These are phyloP conservation scores for Penicillium occitanis DNA, from an alignment of 2,329 filamentous ascomycete species.

Conservation along the genomic window DNA sequence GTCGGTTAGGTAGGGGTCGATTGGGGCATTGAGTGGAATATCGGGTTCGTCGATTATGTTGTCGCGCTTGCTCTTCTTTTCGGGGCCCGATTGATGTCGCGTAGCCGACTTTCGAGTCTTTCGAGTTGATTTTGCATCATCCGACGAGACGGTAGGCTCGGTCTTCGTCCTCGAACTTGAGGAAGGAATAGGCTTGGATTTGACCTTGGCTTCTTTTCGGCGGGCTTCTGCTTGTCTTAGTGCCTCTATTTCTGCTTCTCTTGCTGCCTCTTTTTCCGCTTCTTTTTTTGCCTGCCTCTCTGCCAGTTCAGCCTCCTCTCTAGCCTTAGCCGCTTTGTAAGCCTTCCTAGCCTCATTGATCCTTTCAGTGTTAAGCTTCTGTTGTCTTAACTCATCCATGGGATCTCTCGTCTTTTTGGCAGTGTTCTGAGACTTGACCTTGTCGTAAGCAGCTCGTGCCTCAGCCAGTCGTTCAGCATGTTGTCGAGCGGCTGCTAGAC, in stretches of 20 bases:
- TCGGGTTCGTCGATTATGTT: neutral
- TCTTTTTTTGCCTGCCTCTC: neutral
- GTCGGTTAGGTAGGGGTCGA: neutral
- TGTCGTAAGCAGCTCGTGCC: slow-evolving; percentile 20
- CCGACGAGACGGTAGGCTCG: neutral
- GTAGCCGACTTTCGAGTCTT: neutral
- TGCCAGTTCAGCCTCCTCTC: slow-evolving; percentile 12
- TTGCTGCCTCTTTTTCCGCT: neutral
- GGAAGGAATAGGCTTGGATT: neutral
- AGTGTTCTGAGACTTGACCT: slow-evolving; percentile 10
- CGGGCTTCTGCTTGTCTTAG: neutral
- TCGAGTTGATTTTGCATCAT: neutral
- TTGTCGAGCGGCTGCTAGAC: slow-evolving; percentile 17
- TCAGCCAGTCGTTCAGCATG: slow-evolving; percentile 22
- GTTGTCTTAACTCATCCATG: slow-evolving; percentile 11
- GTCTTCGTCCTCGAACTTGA: neutral
- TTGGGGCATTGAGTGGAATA: neutral
- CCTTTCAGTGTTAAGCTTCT: slow-evolving; percentile 18
- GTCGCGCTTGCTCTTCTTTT: neutral
- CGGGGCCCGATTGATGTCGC: neutral
- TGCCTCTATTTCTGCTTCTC: neutral
- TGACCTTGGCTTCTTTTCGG: slow-evolving; percentile 6
- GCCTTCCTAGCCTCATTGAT: slow-evolving; percentile 20
- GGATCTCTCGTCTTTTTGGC: slow-evolving; percentile 7
- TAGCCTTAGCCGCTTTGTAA: slow-evolving; percentile 19